phyloP scores from a whole-genome alignment of 805 yeast species.

The Zygosaccharomyces bisporus region DNA sequence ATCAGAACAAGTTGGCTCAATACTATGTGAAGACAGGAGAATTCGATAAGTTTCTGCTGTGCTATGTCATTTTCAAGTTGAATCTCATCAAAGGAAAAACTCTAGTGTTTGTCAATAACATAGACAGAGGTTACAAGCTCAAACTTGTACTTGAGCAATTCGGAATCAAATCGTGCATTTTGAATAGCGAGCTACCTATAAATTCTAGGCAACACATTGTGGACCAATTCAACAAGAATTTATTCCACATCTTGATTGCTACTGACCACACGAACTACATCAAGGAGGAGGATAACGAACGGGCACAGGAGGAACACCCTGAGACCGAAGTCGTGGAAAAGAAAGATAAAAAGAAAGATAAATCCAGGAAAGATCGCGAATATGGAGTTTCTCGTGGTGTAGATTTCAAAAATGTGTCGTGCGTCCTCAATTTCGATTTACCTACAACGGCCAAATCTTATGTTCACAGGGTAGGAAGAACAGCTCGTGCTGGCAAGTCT shows the following conservation, averaged over 20 bases:
- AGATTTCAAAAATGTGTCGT: slow-evolving; percentile 92
- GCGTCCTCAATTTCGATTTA: slow-evolving; percentile 91
- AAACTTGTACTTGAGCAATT: slow-evolving; percentile 90
- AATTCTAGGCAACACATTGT: slow-evolving; percentile 93
- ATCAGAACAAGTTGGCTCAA: slow-evolving; percentile 64
- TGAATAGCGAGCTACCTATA: slow-evolving; percentile 88
- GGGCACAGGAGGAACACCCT: slow-evolving; percentile 15
- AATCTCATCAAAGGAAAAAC: slow-evolving; percentile 87
- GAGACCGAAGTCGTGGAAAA: slow-evolving; percentile 22
- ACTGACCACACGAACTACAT: slow-evolving; percentile 81
- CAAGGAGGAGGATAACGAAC: slow-evolving; percentile 42
- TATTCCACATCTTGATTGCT: slow-evolving; percentile 83
- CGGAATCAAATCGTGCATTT: slow-evolving; percentile 82
- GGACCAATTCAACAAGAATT: slow-evolving; percentile 88
- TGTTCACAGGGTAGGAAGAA: slow-evolving; percentile 92
- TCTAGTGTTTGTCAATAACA: slow-evolving; percentile 83
- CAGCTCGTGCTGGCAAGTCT: slow-evolving; percentile 94
- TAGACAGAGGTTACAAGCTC: slow-evolving; percentile 91
- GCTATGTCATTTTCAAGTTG: slow-evolving; percentile 89
- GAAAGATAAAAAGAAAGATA: slow-evolving; percentile 29
- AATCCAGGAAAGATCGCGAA: slow-evolving; percentile 56
- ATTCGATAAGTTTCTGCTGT: slow-evolving; percentile 83
- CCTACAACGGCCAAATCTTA: slow-evolving; percentile 88
- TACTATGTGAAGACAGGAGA: slow-evolving; percentile 84
- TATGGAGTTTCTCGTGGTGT: slow-evolving; percentile 97